A percentile compares a stretch with the other conserved stretches of the same genome.
Conservation (phyloP, 495 filamentous ascomycete genomes). For the Tuber indicum region DNA sequence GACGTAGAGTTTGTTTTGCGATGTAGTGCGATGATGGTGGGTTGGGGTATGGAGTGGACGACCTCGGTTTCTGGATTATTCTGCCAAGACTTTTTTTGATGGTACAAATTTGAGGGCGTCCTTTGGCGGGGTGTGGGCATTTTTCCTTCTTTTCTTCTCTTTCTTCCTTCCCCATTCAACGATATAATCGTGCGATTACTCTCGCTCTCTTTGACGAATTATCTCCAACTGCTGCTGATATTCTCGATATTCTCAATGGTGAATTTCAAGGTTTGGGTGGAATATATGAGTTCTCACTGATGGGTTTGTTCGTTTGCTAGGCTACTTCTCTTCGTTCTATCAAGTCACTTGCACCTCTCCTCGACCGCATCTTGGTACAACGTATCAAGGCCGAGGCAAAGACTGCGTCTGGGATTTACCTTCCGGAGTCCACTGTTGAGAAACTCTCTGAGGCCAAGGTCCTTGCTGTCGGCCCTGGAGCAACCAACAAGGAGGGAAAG, state of each 20-base stretch:
- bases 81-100: slow-evolving; percentile 36
- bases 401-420: slow-evolving; percentile 92
- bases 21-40: slow-evolving; percentile 8
- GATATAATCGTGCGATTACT: background rate
- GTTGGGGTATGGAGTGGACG: slow-evolving; percentile 16
- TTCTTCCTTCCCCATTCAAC: background rate
- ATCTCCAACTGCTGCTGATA: background rate
- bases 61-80: slow-evolving; percentile 36
- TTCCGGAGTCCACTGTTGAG: slow-evolving; percentile 94
- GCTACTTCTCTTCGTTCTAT: slow-evolving; percentile 81
- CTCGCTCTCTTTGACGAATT: background rate
- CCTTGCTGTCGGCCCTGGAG: slow-evolving; percentile 87
- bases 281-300: background rate
- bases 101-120: background rate
- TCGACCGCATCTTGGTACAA: slow-evolving; percentile 98
- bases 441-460: slow-evolving; percentile 96
- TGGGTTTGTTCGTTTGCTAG: slow-evolving; percentile 36
- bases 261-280: background rate
- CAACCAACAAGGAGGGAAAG: slow-evolving; percentile 77
- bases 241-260: slow-evolving; percentile 3
- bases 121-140: background rate
- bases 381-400: slow-evolving; percentile 94
- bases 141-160: background rate
- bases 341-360: slow-evolving; percentile 88
- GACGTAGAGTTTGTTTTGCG: slow-evolving; percentile 17